Base-by-base conservation (phyloP, 1,139 yeast genomes). In the Geotrichum macrosporum region DNA sequence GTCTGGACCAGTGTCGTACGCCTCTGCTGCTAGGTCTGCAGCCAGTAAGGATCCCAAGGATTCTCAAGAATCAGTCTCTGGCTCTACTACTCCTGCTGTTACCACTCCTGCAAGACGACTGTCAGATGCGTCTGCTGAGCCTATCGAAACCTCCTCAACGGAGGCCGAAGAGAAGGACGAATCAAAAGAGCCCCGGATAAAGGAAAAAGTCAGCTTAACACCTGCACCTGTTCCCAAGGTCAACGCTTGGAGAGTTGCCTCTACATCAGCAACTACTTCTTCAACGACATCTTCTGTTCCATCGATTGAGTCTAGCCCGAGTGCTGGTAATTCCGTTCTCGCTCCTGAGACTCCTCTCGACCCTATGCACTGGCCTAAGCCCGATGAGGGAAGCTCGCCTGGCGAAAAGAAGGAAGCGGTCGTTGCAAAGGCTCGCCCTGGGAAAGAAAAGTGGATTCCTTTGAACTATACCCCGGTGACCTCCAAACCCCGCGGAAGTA, bases 201-300 rank as follows among this genome's bases (percentile, higher is more conserved):
- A 52, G 29, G 42, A 39, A 12, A 39, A 39, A 31, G 58, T 56
- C 35, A 61, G 60, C 46, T 58, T 69, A 29, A 70, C 71, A 10
- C 74, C 74, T 16, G 74, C 74, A 4, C 74, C 74, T 4, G 66
- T 67, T 19, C 74, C 74, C 15, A 57, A 60, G 52, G 67, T 65
- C 36, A 69, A 66, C 51, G 71, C 69, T 26, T 70, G 74, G 74
- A 59, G 62, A 45, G 55, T 59, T 38, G 43, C 33, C 43, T 33
- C 46, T 20, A 13, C 36, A 37, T 19, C 41, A 24, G 38, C 47
- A 31, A 10, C 32, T 19, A 10, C 27, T n/a, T 26, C 38, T 18
- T n/a, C 24, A 19, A n/a, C 12, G 10, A 3, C 22, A 29, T 24
- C 54, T 21, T 36, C 50, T n/a, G 47, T 47, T 5, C 35, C 53